Evolutionary conservation across 805 yeast genomes (phyloP), one percentile per base, ranked within the genome.

Genomic region (Yarrowia deformans): DNA sequence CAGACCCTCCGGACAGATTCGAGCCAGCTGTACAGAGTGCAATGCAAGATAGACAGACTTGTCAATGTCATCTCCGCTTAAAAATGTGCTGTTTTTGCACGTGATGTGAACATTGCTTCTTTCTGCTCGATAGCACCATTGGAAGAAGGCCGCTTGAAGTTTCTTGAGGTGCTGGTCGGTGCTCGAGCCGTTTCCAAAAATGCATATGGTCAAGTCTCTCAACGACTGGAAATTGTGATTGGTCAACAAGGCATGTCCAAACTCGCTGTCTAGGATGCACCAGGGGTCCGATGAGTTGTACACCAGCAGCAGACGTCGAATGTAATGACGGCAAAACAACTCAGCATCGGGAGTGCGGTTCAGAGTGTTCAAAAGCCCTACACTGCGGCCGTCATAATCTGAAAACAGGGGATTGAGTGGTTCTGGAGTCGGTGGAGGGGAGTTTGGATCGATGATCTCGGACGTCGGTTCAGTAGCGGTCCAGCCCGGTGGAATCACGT

Each of bases 251-350:
- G 23, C 29, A 6, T 29, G 35, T 29, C 63, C 63, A 29, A 56
- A 56, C 23, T 40, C 60, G 16, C 60, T 54, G 29, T 54, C 60
- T 7, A 54, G 18, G 1, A 34, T 23, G 10, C 63, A 29, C 63
- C 63, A 56, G 12, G 46, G 63, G 23, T 56, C 63, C 3, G 63
- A 40, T 10, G 63, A 56, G 32, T 40, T 56, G 63, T 40, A 56
- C 12, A 56, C 63, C 29, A 56, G 13, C 29, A 29, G 23, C n/a
- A 56, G 9, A 6, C 39, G 48, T 3, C 48, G 14, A 6, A 56
- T 7, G 8, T 23, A 56, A 16, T 40, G 63, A 10, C 48, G 37
- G n/a, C 37, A 56, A 8, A 14, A 56, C 23, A 56, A 6, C 37
- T 13, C 32, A 8, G 1, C 3, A 3, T 14, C 32, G 4, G 60